A percentile compares a stretch with the other conserved stretches of the same genome.
phyloP scores from a whole-genome alignment of 73 alveolate genomes.

The Stentor coeruleus region DNA sequence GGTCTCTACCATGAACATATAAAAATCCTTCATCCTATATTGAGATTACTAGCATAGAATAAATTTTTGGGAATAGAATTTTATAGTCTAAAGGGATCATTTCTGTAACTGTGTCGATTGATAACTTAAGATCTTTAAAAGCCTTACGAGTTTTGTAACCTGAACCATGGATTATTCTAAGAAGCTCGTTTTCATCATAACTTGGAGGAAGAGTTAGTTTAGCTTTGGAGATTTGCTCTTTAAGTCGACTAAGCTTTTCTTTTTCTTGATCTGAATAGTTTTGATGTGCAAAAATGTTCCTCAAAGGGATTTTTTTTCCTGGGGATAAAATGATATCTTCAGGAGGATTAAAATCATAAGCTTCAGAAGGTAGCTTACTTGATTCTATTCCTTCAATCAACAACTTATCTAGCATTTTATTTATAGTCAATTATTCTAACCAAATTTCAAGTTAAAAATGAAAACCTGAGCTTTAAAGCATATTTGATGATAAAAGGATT shows the following conservation, averaged over 20 bases:
- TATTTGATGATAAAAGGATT: too few relatives aligned
- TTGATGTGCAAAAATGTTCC: not conserved
- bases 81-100: not conserved
- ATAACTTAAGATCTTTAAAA: not conserved
- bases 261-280: not conserved
- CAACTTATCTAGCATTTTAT: not conserved
- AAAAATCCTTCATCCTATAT: not conserved
- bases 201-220: not conserved
- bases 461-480: too few relatives aligned
- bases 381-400: not conserved
- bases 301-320: not conserved
- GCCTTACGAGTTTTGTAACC: constrained; percentile 14
- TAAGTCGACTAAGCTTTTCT: not conserved
- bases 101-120: not conserved
- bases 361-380: constrained; percentile 6
- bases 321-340: not conserved
- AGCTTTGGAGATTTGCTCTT: not conserved
- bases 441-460: too few relatives aligned
- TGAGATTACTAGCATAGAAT: not conserved
- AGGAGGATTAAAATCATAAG: not conserved
- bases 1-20: constrained; percentile 10
- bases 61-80: not conserved
- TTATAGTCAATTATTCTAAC: too few relatives aligned
- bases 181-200: not conserved
- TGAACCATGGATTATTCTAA: not conserved